Evolutionary conservation across 2,329 filamentous ascomycete species (phyloP), one percentile per base, ranked within the genome.

Genomic region (Aspergillus udagawae): DNA sequence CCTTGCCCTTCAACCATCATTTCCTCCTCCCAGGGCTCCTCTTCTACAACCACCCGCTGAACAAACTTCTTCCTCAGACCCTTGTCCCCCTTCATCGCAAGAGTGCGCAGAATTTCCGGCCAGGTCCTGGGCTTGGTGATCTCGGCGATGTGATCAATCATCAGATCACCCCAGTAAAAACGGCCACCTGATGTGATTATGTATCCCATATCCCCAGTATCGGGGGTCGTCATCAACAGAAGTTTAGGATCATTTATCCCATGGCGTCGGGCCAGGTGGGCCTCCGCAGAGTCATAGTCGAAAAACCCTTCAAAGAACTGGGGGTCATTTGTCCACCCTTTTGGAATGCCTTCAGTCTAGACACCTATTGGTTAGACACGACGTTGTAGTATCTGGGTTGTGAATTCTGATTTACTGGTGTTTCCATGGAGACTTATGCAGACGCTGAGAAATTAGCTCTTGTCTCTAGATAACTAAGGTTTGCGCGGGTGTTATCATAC

Each of bases 151-250:
- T 49, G 8, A n/a, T 54, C 52, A 27, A 32, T 41, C 52, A 54
- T 49, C 0, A 27, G 23, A 47, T 54, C 29, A 17, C 45, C 28
- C 17, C 21, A 35, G 27, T 21, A 54, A 48, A 29, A 54, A 14
- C 28, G 44, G 10, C 52, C 52, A 3, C 28, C 28, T 2, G 41
- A 54, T 20, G 21, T 32, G 20, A 54, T 49, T 27, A 49, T 54
- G 14, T 49, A 54, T 25, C n/a, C 44, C 14, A 54, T 21, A 3
- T 41, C 45, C 45, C 52, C 52, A 23, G 52, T 54, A 38, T 54
- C 52, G 10, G 29, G 52, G 8, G 45, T 54, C 1, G 21, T 54
- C n/a, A 23, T 17, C 6, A 54, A 45, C 28, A 54, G 41, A 23
- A n/a, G 27, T 21, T 20, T 32, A 4, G 17, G n/a, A 20, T 54